Conservation (phyloP, 257 asterid species). For the Penstemon davidsonii region DNA sequence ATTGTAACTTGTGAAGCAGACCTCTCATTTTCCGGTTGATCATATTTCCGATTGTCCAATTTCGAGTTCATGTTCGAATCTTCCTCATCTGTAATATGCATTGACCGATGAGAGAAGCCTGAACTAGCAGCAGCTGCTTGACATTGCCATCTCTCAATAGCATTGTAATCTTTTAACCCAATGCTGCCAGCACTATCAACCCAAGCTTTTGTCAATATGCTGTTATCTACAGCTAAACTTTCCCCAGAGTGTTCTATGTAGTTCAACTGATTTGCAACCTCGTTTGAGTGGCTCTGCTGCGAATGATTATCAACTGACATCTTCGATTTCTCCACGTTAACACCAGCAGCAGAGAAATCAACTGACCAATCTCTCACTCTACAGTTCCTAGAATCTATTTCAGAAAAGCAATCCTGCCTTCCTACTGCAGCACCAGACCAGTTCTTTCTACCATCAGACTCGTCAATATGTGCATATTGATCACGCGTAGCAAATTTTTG, state of each 20-base stretch:
- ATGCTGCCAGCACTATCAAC: slow-evolving; percentile 87
- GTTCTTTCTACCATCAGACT: slow-evolving; percentile 66
- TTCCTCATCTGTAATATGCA: slow-evolving; percentile 73
- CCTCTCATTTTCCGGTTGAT: slow-evolving; percentile 64
- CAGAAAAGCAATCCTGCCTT: slow-evolving; percentile 85
- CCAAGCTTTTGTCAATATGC: slow-evolving; percentile 92
- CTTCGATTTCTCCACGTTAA: slow-evolving; percentile 70
- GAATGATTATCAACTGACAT: slow-evolving; percentile 62
- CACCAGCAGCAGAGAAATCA: slow-evolving; percentile 95
- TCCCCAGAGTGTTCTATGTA: slow-evolving; percentile 92
- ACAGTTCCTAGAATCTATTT: slow-evolving; percentile 97
- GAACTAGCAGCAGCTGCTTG: slow-evolving; percentile 99
- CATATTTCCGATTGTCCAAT: slow-evolving; percentile 41
- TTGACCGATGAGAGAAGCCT: slow-evolving; percentile 61
- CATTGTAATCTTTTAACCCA: slow-evolving; percentile 88
- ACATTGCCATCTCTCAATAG: slow-evolving; percentile 99
- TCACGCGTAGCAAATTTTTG: slow-evolving; percentile 95
- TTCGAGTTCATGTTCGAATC: slow-evolving; percentile 69
- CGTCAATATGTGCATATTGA: slow-evolving; percentile 68
- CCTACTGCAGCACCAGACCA: slow-evolving; percentile 76
- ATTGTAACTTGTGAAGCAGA: slow-evolving; percentile 74
- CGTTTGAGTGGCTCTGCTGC: slow-evolving; percentile 75
- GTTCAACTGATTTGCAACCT: slow-evolving; percentile 64
- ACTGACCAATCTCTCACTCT: slow-evolving; percentile 98
- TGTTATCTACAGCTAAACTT: slow-evolving; percentile 75